Conservation (phyloP, 2,329 filamentous ascomycete genomes). For the Scedosporium apiospermum region DNA sequence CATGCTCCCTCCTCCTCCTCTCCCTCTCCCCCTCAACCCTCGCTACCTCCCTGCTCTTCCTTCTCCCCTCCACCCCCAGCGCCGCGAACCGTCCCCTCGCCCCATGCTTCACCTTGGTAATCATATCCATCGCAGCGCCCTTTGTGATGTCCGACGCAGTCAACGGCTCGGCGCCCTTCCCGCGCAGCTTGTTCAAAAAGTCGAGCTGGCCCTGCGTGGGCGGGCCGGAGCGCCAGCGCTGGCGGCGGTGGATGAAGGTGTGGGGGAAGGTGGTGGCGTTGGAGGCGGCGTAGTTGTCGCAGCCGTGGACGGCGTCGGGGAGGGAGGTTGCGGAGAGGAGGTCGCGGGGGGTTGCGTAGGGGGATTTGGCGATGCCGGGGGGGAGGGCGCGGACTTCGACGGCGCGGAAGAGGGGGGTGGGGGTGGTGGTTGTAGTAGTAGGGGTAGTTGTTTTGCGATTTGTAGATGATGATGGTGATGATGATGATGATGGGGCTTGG, state of each 20-base stretch:
- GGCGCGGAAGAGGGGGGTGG: slow-evolving; percentile 26
- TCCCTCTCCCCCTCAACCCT: slow-evolving; percentile 27
- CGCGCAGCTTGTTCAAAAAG: slow-evolving; percentile 58
- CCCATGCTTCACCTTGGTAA: slow-evolving; percentile 82
- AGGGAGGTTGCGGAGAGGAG: slow-evolving; percentile 60
- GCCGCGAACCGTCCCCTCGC: slow-evolving; percentile 54
- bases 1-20: slow-evolving; percentile 36
- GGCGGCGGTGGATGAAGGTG: slow-evolving; percentile 54
- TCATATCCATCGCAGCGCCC: slow-evolving; percentile 80
- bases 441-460: not conserved
- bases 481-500: slow-evolving; percentile 9
- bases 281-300: slow-evolving; percentile 64
- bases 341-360: slow-evolving; percentile 59
- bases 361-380: slow-evolving; percentile 35
- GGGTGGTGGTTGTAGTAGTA: slow-evolving; percentile 14
- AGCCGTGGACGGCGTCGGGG: slow-evolving; percentile 68
- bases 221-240: slow-evolving; percentile 59
- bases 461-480: not conserved
- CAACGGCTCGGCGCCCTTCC: slow-evolving; percentile 38
- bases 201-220: slow-evolving; percentile 58
- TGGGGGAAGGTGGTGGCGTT: slow-evolving; percentile 49
- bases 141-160: slow-evolving; percentile 55
- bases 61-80: slow-evolving; percentile 42
- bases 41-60: slow-evolving; percentile 27
- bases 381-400: slow-evolving; percentile 41